Evolutionary conservation across 176 grass and related monocot species (phyloP).

Genomic region (Sorghum bicolor): DNA sequence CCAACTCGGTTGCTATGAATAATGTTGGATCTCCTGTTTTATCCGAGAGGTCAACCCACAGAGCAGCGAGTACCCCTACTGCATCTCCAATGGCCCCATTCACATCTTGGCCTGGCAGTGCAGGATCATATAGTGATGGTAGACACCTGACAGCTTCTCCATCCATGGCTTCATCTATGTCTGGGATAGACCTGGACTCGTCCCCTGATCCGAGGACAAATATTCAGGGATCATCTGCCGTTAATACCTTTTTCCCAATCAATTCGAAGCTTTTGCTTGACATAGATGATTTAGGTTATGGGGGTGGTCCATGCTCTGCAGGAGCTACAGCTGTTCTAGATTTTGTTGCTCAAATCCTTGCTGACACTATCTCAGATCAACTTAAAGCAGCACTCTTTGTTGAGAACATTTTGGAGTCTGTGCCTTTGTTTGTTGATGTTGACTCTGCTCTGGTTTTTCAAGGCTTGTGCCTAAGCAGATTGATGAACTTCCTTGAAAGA

Average conservation of each 20-base stretch:
- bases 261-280: slow-evolving; percentile 79
- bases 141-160: slow-evolving; percentile 60
- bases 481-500: slow-evolving; percentile 99
- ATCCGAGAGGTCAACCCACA: slow-evolving; percentile 79
- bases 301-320: slow-evolving; percentile 92
- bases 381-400: slow-evolving; percentile 82
- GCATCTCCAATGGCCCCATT: slow-evolving; percentile 77
- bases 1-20: slow-evolving; percentile 66
- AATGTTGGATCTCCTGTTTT: slow-evolving; percentile 67
- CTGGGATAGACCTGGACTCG: slow-evolving; percentile 63
- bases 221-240: slow-evolving; percentile 55
- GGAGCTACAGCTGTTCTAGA: slow-evolving; percentile 94
- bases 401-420: slow-evolving; percentile 78
- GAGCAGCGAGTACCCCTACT: slow-evolving; percentile 57
- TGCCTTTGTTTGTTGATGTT: slow-evolving; percentile 87
- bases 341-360: slow-evolving; percentile 96
- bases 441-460: slow-evolving; percentile 90
- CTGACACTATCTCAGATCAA: slow-evolving; percentile 89
- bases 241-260: slow-evolving; percentile 70
- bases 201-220: slow-evolving; percentile 63
- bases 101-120: slow-evolving; percentile 73
- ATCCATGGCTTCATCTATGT: slow-evolving; percentile 74
- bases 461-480: slow-evolving; percentile 94
- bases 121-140: slow-evolving; percentile 51
- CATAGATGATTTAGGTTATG: slow-evolving; percentile 96